phyloP scores from a whole-genome alignment of 345 rosid species.

The Erucastrum elatum region DNA sequence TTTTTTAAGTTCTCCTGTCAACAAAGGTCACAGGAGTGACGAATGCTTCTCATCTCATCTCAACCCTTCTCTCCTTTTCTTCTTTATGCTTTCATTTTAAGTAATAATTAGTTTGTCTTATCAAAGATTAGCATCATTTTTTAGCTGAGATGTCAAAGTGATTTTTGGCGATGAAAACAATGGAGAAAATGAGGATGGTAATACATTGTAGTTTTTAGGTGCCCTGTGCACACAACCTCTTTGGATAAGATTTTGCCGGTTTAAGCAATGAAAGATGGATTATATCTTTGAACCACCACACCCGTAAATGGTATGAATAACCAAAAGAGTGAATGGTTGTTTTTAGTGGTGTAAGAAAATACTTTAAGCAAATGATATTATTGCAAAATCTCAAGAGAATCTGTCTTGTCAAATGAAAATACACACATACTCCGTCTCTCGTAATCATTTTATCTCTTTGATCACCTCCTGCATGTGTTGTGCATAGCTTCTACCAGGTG shows the following conservation, averaged over 20 bases:
- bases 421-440: neutral
- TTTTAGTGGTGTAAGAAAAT: neutral
- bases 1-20: constrained; percentile 26
- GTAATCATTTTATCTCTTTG: constrained; percentile 14
- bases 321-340: neutral
- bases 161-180: neutral
- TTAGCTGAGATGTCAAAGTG: constrained; percentile 19
- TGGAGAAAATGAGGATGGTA: constrained; percentile 1
- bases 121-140: constrained; percentile 10
- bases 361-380: constrained; percentile 12
- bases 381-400: constrained; percentile 29
- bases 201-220: constrained; percentile 10
- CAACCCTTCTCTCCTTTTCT: neutral
- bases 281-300: neutral
- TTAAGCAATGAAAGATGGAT: neutral
- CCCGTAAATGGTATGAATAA: neutral
- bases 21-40: constrained; percentile 3
- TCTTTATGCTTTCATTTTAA: neutral
- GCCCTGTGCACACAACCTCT: neutral
- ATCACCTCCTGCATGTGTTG: constrained; percentile 79
- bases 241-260: neutral
- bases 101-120: constrained; percentile 1
- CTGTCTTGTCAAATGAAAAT: constrained; percentile 24
- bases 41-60: constrained; percentile 7
- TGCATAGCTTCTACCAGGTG: constrained; percentile 88